These are phyloP conservation scores for Camellia granthamiana DNA, from an alignment of 148 eudicot genomes.

Conservation along the genomic window DNA sequence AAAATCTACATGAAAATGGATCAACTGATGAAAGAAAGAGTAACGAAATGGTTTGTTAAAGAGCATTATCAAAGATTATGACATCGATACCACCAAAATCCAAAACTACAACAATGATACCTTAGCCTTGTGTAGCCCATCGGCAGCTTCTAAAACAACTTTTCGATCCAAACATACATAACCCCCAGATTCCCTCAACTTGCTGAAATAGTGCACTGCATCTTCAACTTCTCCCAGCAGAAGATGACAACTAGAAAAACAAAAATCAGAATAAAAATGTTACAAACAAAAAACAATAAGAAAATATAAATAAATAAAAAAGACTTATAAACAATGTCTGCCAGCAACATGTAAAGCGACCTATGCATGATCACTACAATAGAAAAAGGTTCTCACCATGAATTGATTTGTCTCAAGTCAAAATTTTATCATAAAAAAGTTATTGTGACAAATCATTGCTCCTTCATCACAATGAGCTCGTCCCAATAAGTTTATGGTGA, in stretches of 20 bases:
- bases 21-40: not conserved
- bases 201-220: constrained; percentile 53
- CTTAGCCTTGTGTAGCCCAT: constrained; percentile 77
- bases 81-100: not conserved
- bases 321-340: not conserved
- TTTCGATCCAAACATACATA: constrained; percentile 72
- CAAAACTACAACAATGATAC: constrained; percentile 26
- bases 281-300: not conserved
- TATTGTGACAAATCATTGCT: too few species aligned
- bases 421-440: too few species aligned
- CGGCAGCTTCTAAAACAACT: constrained; percentile 69
- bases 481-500: too few species aligned
- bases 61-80: not conserved
- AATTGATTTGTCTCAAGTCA: too few species aligned
- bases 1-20: not conserved
- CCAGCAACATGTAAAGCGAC: not conserved
- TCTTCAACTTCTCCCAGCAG: constrained; percentile 76
- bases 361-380: too few species aligned
- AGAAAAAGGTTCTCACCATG: too few species aligned
- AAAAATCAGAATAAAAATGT: not conserved
- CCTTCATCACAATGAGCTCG: too few species aligned
- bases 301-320: not conserved
- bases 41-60: not conserved
- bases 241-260: constrained; percentile 61
- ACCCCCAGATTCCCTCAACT: constrained; percentile 43